Percentiles rank a stretch among this genome's conserved stretches.
phyloP scores from a whole-genome alignment of 108 stramenopile species.

The Skeletonema tropicum region DNA sequence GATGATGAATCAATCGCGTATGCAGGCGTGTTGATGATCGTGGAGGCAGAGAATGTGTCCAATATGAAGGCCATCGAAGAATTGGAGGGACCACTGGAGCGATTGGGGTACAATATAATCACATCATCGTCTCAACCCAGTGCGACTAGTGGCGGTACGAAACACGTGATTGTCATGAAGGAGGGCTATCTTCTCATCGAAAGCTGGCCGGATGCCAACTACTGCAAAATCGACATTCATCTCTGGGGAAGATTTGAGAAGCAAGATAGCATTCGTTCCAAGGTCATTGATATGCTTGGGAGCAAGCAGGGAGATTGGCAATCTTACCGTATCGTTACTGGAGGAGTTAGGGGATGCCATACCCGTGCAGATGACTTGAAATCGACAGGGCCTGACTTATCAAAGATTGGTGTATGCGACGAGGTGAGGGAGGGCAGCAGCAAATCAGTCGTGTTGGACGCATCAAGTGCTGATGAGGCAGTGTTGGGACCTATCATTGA shows the following conservation, averaged over 20 bases:
- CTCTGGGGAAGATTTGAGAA: too few species aligned
- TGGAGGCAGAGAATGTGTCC: conserved; percentile 68
- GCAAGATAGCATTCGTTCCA: too few species aligned
- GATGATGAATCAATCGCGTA: conserved; percentile 18
- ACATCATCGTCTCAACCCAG: conserved; percentile 36
- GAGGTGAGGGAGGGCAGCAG: conserved; percentile 24
- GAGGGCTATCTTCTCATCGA: conserved; percentile 60
- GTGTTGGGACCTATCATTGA: conserved; percentile 30
- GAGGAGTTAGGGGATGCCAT: conserved; percentile 76
- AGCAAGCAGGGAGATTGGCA: conserved; percentile 27
- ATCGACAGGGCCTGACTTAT: conserved; percentile 67
- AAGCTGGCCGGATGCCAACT: conserved; percentile 50
- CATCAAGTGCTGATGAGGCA: conserved; percentile 36
- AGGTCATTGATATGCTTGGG: too few species aligned
- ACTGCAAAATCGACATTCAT: too few species aligned
- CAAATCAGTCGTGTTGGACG: conserved; percentile 25
- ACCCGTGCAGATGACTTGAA: conserved; percentile 80
- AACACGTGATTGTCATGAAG: too few species aligned
- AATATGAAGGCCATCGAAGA: too few species aligned
- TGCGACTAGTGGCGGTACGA: conserved; percentile 16
- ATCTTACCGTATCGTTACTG: conserved; percentile 74
- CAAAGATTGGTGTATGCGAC: conserved; percentile 28
- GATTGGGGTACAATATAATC: conserved; percentile 26
- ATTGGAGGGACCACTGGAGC: conserved; percentile 22
- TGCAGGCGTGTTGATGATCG: conserved; percentile 63